Base-by-base conservation (phyloP, 768 basidiomycete species). In the Mrakia gelida region DNA sequence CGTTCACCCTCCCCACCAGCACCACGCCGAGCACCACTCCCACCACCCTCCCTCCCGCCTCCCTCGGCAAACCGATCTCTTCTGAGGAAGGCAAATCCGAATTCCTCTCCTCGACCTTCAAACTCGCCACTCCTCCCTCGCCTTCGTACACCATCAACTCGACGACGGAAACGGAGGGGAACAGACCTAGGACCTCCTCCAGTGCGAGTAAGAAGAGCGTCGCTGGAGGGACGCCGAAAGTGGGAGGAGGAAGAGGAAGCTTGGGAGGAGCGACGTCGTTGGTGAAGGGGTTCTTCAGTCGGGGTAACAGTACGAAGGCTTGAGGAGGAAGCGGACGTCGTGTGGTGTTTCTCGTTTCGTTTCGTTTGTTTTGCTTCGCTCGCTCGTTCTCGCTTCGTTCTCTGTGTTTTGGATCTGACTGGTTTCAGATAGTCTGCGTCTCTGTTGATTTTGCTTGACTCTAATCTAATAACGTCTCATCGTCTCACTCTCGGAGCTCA, bases 41-140 rank as follows among this genome's bases (percentile, higher is more conserved):
- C 49, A 23, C 45, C 65, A 9, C 75, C 75, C 8, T 63, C 62
- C 18, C 13, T 59, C n/a, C 75, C 8, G 49, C 62, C 18, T 6
- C 38, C n/a, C 52, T 43, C n/a, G 34, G 28, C 26, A 23, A 45
- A 65, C 32, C 75, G 26, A 1, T 59, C 34, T 30, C 45, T 8
- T 38, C 52, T 2, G 38, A 68, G 23, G 52, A 63, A 21, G 76
- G 76, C 10, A 72, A 77, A 30, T 23, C 28, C 0, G 59, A 77
- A 18, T 77, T 77, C 43, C 38, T 71, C n/a, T 26, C 68, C 6
- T 61, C 68, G 56, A 72, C 76, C 13, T 77, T 77, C 61, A 26
- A 41, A 9, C 9, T 23, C 30, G 11, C 43, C 18, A 41, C 68
- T 15, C 43, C 68, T 3, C 43, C 68, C 15, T 38, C 32, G 13